Percentiles rank a stretch among this genome's conserved stretches.
These are phyloP conservation scores for Fusarium pilosicola DNA, from an alignment of 2,329 filamentous ascomycete genomes.

Conservation along the genomic window DNA sequence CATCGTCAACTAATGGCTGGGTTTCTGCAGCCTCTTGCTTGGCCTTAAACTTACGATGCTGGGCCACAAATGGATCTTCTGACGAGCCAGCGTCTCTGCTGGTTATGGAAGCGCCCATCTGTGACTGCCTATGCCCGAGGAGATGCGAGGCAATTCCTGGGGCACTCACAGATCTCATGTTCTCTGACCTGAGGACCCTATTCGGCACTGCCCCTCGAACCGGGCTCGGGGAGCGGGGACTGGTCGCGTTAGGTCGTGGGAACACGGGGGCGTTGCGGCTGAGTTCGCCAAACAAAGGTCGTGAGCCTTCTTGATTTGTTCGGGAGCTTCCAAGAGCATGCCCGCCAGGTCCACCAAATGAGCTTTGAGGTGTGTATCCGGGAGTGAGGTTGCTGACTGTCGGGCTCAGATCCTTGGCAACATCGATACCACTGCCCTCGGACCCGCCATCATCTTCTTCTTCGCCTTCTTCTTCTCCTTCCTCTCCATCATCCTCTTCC, in stretches of 20 bases:
- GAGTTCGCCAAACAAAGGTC: constrained; percentile 66
- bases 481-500: constrained; percentile 51
- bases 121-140: constrained; percentile 54
- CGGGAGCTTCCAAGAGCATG: constrained; percentile 46
- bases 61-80: constrained; percentile 60
- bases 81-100: constrained; percentile 50
- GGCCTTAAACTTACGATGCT: constrained; percentile 63
- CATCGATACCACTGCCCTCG: constrained; percentile 71
- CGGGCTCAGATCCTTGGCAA: constrained; percentile 71
- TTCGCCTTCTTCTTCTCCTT: constrained; percentile 59
- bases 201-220: constrained; percentile 67
- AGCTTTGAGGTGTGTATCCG: constrained; percentile 66
- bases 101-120: constrained; percentile 52
- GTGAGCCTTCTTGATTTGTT: constrained; percentile 56
- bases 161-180: constrained; percentile 67
- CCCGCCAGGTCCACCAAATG: constrained; percentile 63
- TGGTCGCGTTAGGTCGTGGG: constrained; percentile 63
- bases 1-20: constrained; percentile 70
- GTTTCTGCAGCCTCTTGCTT: constrained; percentile 67
- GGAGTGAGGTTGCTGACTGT: constrained; percentile 57
- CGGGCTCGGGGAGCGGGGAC: constrained; percentile 78
- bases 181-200: constrained; percentile 60
- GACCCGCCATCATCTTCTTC: constrained; percentile 60
- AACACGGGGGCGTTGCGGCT: constrained; percentile 62
- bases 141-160: constrained; percentile 68